Evolutionary conservation across 2,329 filamentous ascomycete species (phyloP), one percentile per base, ranked within the genome.

Genomic region (Fusarium illudens): DNA sequence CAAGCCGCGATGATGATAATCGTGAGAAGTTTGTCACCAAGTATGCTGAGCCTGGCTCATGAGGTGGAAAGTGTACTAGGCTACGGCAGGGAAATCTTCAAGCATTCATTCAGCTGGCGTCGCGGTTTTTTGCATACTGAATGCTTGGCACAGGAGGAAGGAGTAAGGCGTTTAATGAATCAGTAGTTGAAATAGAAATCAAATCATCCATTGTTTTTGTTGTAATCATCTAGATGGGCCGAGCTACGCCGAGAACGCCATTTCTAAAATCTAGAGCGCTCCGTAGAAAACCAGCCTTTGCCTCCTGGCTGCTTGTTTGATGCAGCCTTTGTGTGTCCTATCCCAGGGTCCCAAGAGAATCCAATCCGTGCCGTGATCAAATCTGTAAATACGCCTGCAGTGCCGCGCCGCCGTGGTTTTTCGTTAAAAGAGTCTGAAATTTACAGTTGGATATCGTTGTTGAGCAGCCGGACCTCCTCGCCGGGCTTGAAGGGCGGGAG

Each of bases 401-500:
- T 69, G 67, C 64, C 59, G 39, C 69, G 58, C 62, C 60, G 49
- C 55, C 50, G 54, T 67, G 22, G 48, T 70, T 64, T 64, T 52
- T 70, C 48, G 57, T 49, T 46, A 55, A 54, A 49, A 50, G 30
- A 30, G 52, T 39, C 13, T 30, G 19, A 37, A n/a, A 20, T 65
- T 60, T 79, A 97, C 76, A 97, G 82, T 82, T 97, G 94, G 62
- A 93, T 88, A 75, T 93, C 89, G 71, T 97, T 93, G 79, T 96
- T 95, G 75, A 97, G 78, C 63, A 99, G 84, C 75, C 90, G 87
- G 52, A 98, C 94, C 82, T 98, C 94, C 83, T 99, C 94, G 15
- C 96, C 96, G 4, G 94, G 94, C 84, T 97, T 97, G 84, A 99
- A 99, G 5, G 96, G 92, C 13, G 96, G 96, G 71, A 99, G 85